Base-by-base conservation (phyloP, 208 protist species). In the Acanthamoeba sp. region DNA sequence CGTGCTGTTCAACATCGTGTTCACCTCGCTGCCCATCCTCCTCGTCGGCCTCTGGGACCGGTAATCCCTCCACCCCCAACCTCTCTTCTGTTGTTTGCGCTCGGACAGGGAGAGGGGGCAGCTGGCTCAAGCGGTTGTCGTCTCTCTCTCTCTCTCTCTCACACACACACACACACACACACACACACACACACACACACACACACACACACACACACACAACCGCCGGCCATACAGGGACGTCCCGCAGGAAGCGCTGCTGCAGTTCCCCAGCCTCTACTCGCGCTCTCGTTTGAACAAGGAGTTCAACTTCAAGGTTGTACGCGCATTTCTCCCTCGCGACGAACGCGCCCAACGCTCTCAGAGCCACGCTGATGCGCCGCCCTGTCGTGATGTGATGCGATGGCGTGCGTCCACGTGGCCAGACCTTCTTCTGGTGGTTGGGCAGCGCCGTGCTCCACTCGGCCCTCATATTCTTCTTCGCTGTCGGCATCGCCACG, bases 371-470 rank as follows among this genome's bases (percentile, higher is more conserved):
- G n/a, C n/a, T n/a, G n/a, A n/a, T n/a, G n/a, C n/a, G n/a, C n/a
- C n/a, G n/a, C n/a, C n/a, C n/a, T n/a, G n/a, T n/a, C n/a, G n/a
- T n/a, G n/a, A n/a, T n/a, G n/a, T n/a, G n/a, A n/a, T n/a, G n/a
- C n/a, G n/a, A n/a, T n/a, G n/a, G n/a, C n/a, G n/a, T n/a, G n/a
- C n/a, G n/a, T n/a, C n/a, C n/a, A n/a, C 4, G n/a, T 34, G 32
- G 48, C 12, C 29, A 69, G 42, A 91, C 92, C 6, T 96, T 97
- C 32, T 55, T 93, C 55, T 80, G 62, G 45, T 96, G 95, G 96
- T 12, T 95, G 2, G 14, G n/a, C 4, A 96, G 93, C 66, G 95
- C 93, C 7, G 36, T 97, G 1, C 96, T 94, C 57, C 96, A 97
- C 57, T 52, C 57, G 24, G 64, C 94, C 6, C 4, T 96, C 1